Conservation (phyloP, 2,329 filamentous ascomycete species). For the Trichoderma sp. region DNA sequence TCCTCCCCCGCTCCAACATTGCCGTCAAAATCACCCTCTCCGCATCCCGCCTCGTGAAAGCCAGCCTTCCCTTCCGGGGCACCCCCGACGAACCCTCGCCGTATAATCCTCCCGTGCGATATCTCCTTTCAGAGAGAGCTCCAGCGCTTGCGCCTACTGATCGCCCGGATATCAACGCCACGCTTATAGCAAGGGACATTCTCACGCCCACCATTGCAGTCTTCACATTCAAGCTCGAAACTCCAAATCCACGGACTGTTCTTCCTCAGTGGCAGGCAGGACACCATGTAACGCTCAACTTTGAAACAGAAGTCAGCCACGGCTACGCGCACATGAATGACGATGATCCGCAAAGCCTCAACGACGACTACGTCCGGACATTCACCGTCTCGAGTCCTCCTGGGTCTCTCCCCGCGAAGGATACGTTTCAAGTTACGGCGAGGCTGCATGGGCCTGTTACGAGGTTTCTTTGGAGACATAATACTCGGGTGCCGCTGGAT, state of each 20-base stretch:
- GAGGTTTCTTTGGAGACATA: slow-evolving; percentile 61
- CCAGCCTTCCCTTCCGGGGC: slow-evolving; percentile 70
- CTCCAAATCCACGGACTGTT: not conserved
- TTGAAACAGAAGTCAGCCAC: slow-evolving; percentile 66
- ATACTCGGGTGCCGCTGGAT: slow-evolving; percentile 57
- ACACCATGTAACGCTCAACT: slow-evolving; percentile 77
- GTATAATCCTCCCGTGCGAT: slow-evolving; percentile 76
- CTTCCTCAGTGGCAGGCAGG: slow-evolving; percentile 62
- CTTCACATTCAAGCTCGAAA: slow-evolving; percentile 55
- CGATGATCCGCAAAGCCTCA: slow-evolving; percentile 75
- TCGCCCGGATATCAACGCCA: slow-evolving; percentile 48
- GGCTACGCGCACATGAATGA: slow-evolving; percentile 86
- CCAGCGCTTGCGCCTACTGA: slow-evolving; percentile 28
- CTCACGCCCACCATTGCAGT: slow-evolving; percentile 69
- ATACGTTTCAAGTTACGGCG: slow-evolving; percentile 70
- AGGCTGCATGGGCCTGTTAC: slow-evolving; percentile 72
- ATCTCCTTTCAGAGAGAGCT: slow-evolving; percentile 60
- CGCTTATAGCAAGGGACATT: slow-evolving; percentile 57
- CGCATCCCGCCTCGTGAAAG: slow-evolving; percentile 62
- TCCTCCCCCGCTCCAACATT: slow-evolving; percentile 71
- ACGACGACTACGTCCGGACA: slow-evolving; percentile 81
- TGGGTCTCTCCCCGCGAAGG: slow-evolving; percentile 35
- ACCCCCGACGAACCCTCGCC: slow-evolving; percentile 63
- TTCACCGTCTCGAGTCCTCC: slow-evolving; percentile 76
- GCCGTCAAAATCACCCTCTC: slow-evolving; percentile 68